Conservation (phyloP, 306 rosid species). For the Corylus avellana region DNA sequence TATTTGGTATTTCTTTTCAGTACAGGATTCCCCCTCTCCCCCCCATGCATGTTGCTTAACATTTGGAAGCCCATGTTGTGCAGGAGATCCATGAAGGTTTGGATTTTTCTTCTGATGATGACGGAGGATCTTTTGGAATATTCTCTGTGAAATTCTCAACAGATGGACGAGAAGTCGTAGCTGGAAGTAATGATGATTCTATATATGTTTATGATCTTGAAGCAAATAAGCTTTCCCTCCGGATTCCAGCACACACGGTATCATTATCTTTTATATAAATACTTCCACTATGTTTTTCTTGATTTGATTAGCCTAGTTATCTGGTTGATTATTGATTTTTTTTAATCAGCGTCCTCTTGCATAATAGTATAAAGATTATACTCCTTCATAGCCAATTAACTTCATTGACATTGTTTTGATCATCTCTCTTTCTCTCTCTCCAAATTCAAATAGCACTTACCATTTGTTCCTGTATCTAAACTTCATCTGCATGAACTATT, state of each 20-base stretch:
- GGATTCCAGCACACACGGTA: slow-evolving; percentile 81
- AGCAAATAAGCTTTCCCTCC: slow-evolving; percentile 75
- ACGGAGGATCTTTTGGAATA: slow-evolving; percentile 60
- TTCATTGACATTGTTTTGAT: background rate
- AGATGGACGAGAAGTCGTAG: slow-evolving; percentile 87
- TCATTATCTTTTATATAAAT: background rate
- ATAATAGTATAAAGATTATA: background rate
- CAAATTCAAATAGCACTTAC: background rate
- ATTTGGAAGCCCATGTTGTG: slow-evolving; percentile 31
- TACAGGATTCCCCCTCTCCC: background rate
- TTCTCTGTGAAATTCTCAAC: slow-evolving; percentile 88
- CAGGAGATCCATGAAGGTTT: slow-evolving; percentile 88
- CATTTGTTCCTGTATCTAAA: background rate
- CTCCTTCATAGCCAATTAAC: background rate
- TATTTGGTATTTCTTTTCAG: background rate
- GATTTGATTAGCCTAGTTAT: background rate
- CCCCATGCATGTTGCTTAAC: slow-evolving; percentile 14
- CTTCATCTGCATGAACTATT: background rate
- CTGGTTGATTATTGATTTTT: background rate
- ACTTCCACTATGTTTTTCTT: background rate
- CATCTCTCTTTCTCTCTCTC: background rate
- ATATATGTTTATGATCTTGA: slow-evolving; percentile 88
- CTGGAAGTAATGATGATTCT: slow-evolving; percentile 81
- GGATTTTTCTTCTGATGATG: slow-evolving; percentile 51
- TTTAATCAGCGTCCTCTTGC: background rate